Evolutionary conservation across 202 grass and related monocot genomes (phyloP).

Genomic region (Carex sylvatica): DNA sequence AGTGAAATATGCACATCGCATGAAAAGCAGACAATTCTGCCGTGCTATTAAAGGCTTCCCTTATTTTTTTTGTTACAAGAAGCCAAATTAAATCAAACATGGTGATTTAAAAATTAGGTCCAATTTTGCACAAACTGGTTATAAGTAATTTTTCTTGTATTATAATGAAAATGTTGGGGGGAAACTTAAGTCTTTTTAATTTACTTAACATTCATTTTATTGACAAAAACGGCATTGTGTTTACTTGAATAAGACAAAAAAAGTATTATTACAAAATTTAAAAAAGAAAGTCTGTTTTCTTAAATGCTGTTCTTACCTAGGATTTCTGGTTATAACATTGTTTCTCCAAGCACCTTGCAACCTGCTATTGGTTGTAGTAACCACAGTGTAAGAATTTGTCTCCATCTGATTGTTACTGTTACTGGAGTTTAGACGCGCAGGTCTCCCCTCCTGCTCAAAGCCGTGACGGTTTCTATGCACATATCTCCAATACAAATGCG

Average conservation of each 20-base stretch:
- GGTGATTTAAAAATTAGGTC: not conserved
- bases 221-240: not conserved
- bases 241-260: no score
- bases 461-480: slow-evolving; percentile 52
- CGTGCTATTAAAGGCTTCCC: not conserved
- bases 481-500: slow-evolving; percentile 84
- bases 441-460: slow-evolving; percentile 37
- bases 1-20: not conserved
- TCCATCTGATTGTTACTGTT: slow-evolving; percentile 41
- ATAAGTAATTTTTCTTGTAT: not conserved
- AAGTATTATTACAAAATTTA: no score
- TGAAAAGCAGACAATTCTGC: not conserved
- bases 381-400: slow-evolving; percentile 38
- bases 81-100: not conserved
- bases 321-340: slow-evolving; percentile 47
- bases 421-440: not conserved
- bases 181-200: not conserved
- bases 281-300: no score
- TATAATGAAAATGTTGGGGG: not conserved
- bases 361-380: slow-evolving; percentile 37
- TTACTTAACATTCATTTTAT: not conserved
- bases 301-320: slow-evolving; percentile 43
- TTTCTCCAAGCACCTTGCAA: slow-evolving; percentile 28
- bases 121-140: not conserved
- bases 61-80: not conserved